A percentile compares a stretch with the other conserved stretches of the same genome.
phyloP scores from a whole-genome alignment of 306 rosid species.

The Fragaria nilgerrensis region DNA sequence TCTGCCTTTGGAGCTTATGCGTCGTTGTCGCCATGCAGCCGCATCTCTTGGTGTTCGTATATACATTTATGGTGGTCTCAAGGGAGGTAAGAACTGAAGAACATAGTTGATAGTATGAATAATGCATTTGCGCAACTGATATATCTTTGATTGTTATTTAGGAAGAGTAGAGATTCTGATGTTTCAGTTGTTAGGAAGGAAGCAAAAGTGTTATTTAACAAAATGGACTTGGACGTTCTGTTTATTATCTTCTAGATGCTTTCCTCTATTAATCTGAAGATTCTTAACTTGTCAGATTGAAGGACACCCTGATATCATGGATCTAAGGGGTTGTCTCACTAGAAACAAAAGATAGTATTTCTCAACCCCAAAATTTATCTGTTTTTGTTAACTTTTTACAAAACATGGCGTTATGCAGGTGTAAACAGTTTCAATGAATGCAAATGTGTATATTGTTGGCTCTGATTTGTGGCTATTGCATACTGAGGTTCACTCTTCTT shows the following conservation, averaged over 20 bases:
- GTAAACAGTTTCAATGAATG: neutral
- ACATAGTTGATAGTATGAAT: constrained; percentile 13
- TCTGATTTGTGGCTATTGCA: too few species aligned
- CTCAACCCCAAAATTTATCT: neutral
- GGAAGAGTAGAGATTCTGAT: constrained; percentile 13
- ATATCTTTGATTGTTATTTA: neutral
- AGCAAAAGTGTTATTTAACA: constrained; percentile 6
- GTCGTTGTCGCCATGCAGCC: constrained; percentile 98
- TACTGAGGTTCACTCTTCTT: neutral
- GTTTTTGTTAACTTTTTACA: neutral
- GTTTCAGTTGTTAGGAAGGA: constrained; percentile 20
- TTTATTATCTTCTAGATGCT: constrained; percentile 7
- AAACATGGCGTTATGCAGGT: neutral
- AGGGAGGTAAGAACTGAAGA: constrained; percentile 65
- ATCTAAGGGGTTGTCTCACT: neutral
- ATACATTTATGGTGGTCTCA: constrained; percentile 89
- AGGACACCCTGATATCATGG: neutral
- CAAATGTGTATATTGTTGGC: neutral
- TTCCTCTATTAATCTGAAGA: neutral
- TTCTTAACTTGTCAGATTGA: neutral
- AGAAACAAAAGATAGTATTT: neutral
- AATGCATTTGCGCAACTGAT: constrained; percentile 16
- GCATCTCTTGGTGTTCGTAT: constrained; percentile 84
- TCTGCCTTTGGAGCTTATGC: constrained; percentile 87
- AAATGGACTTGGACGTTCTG: constrained; percentile 17